A percentile compares a stretch with the other conserved stretches of the same genome.
These are phyloP conservation scores for Metschnikowia henanensis DNA, from an alignment of 805 yeast genomes.

Conservation along the genomic window DNA sequence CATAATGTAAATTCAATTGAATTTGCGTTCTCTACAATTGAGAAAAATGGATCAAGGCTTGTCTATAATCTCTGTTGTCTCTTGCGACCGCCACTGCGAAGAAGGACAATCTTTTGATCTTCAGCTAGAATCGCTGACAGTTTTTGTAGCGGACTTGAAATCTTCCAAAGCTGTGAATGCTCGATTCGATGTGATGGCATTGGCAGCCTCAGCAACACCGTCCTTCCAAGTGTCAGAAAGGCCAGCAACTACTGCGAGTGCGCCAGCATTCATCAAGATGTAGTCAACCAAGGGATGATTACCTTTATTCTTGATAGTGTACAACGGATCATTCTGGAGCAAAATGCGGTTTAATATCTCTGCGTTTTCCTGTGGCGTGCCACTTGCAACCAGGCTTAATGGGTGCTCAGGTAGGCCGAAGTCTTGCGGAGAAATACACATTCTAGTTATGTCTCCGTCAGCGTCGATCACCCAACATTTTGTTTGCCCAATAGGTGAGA, in stretches of 20 bases:
- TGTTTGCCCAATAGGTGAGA: conserved; percentile 84
- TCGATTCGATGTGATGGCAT: conserved; percentile 63
- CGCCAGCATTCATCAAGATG: conserved; percentile 87
- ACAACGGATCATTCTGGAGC: conserved; percentile 46
- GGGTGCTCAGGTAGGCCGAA: conserved; percentile 80
- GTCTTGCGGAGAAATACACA: conserved; percentile 64
- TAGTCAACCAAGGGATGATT: conserved; percentile 77
- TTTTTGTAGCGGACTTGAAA: conserved; percentile 37
- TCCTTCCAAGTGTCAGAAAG: conserved; percentile 64
- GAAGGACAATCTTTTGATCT: neutral
- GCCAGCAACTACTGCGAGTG: conserved; percentile 79
- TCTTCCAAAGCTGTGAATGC: conserved; percentile 60
- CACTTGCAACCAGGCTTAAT: conserved; percentile 67
- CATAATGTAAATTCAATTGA: no score
- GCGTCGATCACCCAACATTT: conserved; percentile 70
- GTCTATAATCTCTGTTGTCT: no score
- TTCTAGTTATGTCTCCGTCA: conserved; percentile 42
- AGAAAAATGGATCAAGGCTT: no score
- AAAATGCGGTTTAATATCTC: conserved; percentile 44
- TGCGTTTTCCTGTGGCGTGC: conserved; percentile 89
- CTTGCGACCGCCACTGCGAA: no score
- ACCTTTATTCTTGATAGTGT: conserved; percentile 39
- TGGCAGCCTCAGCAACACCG: conserved; percentile 75
- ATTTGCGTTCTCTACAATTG: no score
- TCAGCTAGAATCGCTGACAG: neutral